These are phyloP conservation scores for Scytalidium sp. DNA, from an alignment of 2,329 filamentous ascomycete species.

Conservation along the genomic window DNA sequence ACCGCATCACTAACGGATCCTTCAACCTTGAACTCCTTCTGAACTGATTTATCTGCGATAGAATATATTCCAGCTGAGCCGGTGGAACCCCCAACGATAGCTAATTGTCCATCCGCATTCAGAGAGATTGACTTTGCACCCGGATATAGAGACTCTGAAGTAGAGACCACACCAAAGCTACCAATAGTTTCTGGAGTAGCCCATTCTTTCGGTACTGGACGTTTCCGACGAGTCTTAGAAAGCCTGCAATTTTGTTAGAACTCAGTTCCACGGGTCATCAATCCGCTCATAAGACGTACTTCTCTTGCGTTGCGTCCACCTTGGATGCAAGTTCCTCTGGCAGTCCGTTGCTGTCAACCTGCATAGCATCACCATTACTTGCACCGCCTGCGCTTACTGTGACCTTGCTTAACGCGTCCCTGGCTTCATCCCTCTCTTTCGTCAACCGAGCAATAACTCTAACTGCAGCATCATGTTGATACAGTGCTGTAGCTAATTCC, in stretches of 20 bases:
- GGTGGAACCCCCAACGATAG: conserved; percentile 60
- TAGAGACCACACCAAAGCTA: conserved; percentile 50
- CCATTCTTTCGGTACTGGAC: conserved; percentile 82
- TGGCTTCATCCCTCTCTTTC: conserved; percentile 89
- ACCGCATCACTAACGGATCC: conserved; percentile 54
- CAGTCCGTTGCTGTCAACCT: conserved; percentile 78
- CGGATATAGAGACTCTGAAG: conserved; percentile 56
- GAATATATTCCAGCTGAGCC: conserved; percentile 73
- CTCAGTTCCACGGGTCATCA: neutral
- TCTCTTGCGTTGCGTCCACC: conserved; percentile 77
- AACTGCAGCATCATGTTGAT: conserved; percentile 96
- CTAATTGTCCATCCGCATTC: conserved; percentile 55
- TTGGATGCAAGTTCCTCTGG: conserved; percentile 68
- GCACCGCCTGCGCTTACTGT: conserved; percentile 61
- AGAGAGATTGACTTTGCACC: conserved; percentile 56
- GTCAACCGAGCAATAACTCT: conserved; percentile 88
- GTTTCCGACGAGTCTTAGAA: conserved; percentile 85
- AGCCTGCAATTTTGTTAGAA: conserved; percentile 50
- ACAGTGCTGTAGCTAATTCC: conserved; percentile 89
- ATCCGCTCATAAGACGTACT: conserved; percentile 49
- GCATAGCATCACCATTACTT: conserved; percentile 79
- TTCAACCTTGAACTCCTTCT: conserved; percentile 34
- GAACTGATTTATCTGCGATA: conserved; percentile 70
- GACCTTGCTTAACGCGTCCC: conserved; percentile 83
- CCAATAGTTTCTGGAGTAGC: conserved; percentile 70